Base-by-base conservation (phyloP, 192 early-diverging fungal genomes). In the Phlyctochytrium arcticum region DNA sequence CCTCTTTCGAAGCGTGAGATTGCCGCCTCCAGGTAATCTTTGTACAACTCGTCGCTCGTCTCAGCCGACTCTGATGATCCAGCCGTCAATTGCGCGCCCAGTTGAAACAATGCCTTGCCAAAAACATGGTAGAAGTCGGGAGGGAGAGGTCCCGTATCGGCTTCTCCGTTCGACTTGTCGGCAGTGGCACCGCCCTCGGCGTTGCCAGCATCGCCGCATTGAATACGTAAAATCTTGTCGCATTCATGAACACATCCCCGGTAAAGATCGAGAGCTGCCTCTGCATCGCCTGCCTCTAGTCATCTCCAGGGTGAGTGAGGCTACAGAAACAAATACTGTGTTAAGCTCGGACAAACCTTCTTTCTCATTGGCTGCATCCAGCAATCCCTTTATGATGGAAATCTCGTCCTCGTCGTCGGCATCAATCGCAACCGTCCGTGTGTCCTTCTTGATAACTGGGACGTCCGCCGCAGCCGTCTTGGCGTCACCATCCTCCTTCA, bases 181-280 rank as follows among this genome's bases (percentile, higher is more conserved):
- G 19, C 17, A 15, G n/a, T 26, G 2, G 50, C 17, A 19, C 21
- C 29, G 54, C 60, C 2, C 12, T 23, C 31, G 27, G 35, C 9
- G 29, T 34, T 4, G 15, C 48, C 56, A 30, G 60, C 9, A 1
- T 21, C 68, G 17, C 69, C 69, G 46, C 36, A 29, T 5, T 39
- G 36, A 15, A 57, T 54, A 2, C 79, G 77, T n/a, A 85, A 69
- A 9, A 83, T 56, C 30, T 80, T 72, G 61, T 85, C 84, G 63
- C 84, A 78, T 54, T 85, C 84, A 53, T 85, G 84, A 30, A 85
- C 70, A 24, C 77, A 73, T 23, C 84, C 84, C 23, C 84, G 78
- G 36, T 83, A 71, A 26, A 83, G 66, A 3, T 70, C 69, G 0
- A 70, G 2, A 0, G 80, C 80, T 4, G 64, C 68, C 19, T 81